Conservation (phyloP, 495 filamentous ascomycete species). For the Penicillium simplicissimum region DNA sequence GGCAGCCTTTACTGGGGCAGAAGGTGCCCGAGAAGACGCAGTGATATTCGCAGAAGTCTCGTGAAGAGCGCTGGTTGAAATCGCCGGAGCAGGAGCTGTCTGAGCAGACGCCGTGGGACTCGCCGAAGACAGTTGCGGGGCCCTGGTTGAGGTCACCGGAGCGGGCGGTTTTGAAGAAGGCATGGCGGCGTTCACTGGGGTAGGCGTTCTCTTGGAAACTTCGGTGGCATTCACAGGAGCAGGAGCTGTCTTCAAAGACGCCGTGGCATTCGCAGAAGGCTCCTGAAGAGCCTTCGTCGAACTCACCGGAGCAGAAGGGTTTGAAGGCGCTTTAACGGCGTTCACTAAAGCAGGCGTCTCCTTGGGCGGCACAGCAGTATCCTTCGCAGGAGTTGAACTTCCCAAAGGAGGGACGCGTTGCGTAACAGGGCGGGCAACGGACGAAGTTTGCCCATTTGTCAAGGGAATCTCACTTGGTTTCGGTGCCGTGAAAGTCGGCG, state of each 20-base stretch:
- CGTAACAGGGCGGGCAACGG: background rate
- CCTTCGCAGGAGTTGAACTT: no score
- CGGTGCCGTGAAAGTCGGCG: background rate
- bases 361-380: no score
- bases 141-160: background rate
- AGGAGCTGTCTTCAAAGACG: background rate
- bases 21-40: background rate
- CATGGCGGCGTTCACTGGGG: background rate
- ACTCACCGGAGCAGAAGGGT: background rate
- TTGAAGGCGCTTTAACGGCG: background rate
- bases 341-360: background rate
- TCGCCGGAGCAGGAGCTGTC: background rate
- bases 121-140: no score
- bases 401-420: background rate
- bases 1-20: background rate
- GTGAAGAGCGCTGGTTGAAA: background rate
- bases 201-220: background rate
- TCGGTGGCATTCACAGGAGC: background rate
- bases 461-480: background rate
- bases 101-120: no score
- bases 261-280: background rate
- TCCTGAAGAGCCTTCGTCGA: background rate
- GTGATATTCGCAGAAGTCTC: background rate
- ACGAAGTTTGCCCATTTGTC: background rate
- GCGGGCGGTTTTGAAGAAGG: background rate